phyloP scores from a whole-genome alignment of 176 grass and related monocot genomes.

The Urochloa ruziziensis region DNA sequence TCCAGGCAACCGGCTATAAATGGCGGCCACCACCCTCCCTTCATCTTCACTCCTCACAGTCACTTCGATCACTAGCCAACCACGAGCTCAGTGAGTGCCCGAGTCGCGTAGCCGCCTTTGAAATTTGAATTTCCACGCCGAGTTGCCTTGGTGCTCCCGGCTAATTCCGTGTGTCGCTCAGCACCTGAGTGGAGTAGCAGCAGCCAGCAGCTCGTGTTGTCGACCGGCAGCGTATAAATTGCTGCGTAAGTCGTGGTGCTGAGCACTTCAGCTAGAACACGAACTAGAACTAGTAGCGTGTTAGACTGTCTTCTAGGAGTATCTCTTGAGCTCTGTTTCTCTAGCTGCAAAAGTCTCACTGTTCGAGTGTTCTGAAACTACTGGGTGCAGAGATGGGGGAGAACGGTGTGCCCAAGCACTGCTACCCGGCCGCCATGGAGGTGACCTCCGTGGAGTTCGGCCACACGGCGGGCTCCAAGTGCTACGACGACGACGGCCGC shows the following conservation, averaged over 20 bases:
- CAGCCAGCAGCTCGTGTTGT: not conserved
- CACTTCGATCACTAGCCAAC: not conserved
- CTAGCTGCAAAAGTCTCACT: constrained; percentile 1
- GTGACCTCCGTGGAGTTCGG: constrained; percentile 52
- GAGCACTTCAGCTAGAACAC: not conserved
- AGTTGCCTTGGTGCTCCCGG: not conserved
- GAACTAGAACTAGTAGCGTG: too few relatives aligned
- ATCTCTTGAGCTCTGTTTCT: not conserved
- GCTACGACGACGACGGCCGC: constrained; percentile 85
- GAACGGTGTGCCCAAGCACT: constrained; percentile 40
- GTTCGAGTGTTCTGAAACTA: not conserved
- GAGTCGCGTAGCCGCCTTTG: not conserved
- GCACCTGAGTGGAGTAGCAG: not conserved
- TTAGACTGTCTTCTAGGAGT: too few relatives aligned
- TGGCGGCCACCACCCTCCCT: not conserved
- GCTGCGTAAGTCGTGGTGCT: not conserved
- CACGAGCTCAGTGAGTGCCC: not conserved
- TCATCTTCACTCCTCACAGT: not conserved
- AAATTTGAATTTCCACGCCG: constrained; percentile 33
- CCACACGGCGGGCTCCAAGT: constrained; percentile 54
- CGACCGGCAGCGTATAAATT: constrained; percentile 24
- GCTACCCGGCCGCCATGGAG: constrained; percentile 46
- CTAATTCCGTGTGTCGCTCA: not conserved
- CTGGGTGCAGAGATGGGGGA: constrained; percentile 52
- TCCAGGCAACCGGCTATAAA: constrained; percentile 14